Base-by-base conservation (phyloP, 2,329 filamentous ascomycete genomes). In the Fusarium staphyleae region DNA sequence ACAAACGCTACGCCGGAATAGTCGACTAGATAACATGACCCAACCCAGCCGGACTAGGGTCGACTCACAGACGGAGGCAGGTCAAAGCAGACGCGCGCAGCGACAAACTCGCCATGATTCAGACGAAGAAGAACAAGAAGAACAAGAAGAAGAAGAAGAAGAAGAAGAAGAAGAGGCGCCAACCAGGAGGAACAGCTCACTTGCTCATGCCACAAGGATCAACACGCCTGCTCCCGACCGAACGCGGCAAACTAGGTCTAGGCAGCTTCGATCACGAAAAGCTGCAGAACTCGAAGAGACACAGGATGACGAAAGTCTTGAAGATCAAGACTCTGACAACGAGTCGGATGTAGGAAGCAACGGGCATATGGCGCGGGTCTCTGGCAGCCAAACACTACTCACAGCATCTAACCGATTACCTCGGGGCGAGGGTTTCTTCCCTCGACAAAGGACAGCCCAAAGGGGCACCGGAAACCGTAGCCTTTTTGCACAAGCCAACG, bases 161-260 rank as follows among this genome's bases (percentile, higher is more conserved):
- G 52, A 45, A n/a, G 47, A 48, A 16, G 32, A 50, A 37, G 13
- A 22, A 10, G 35, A 59, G 7, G 54, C 46, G 40, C 18, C 24
- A 10, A 36, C 22, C 24, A 24, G 5, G 3, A 35, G 14, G 10
- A 8, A 32, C n/a, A 41, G 24, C 5, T 19, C 29, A 3, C 7
- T 36, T n/a, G 18, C 41, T 30, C 49, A 37, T 14, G 45, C 33
- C 10, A 48, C 28, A 15, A 33, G 46, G n/a, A 51, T 40, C 10
- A 69, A 69, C 12, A 69, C 67, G 4, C 63, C 65, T n/a, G 56
- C 52, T 14, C 55, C 46, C 7, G 53, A 28, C 33, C 62, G 30
- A 46, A 49, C 33, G 26, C 54, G 55, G 8, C 52, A 43, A 37
- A 24, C 22, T 2, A 43, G 33, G 14, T 18, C 47, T 4, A 52